A percentile compares a stretch with the other conserved stretches of the same genome.
Conservation (phyloP, 495 filamentous ascomycete genomes). For the Paragyromitra xinjiangensis region DNA sequence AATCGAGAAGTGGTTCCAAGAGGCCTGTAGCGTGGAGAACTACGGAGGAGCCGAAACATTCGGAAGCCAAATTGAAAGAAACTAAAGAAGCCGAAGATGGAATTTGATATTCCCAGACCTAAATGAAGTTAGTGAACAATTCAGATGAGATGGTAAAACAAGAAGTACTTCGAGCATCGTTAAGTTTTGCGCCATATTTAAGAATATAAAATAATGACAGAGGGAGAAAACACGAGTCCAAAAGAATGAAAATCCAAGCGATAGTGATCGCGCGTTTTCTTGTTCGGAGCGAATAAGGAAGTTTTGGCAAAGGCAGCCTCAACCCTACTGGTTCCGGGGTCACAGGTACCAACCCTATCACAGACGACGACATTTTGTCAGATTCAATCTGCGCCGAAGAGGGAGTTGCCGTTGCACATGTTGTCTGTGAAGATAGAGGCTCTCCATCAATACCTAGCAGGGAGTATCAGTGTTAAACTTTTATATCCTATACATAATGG, state of each 20-base stretch:
- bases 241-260: conserved; percentile 35
- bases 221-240: conserved; percentile 46
- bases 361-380: neutral
- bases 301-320: conserved; percentile 17
- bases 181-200: conserved; percentile 38
- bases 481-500: neutral
- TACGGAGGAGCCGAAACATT: conserved; percentile 36
- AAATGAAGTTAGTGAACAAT: neutral
- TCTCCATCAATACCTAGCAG: neutral
- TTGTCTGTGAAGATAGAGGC: neutral
- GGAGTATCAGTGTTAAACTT: neutral
- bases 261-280: conserved; percentile 47
- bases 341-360: neutral
- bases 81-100: conserved; percentile 46
- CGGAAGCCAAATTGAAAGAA: conserved; percentile 46
- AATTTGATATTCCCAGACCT: conserved; percentile 45
- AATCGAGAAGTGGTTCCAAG: conserved; percentile 35
- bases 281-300: conserved; percentile 47
- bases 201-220: conserved; percentile 45
- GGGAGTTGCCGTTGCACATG: neutral
- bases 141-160: neutral
- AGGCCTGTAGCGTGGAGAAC: conserved; percentile 35
- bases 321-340: neutral
- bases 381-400: conserved; percentile 4
- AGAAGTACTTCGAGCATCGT: conserved; percentile 41